A percentile compares a stretch with the other conserved stretches of the same genome.
Evolutionary conservation across 345 rosid species (phyloP).

Genomic region (Bruguiera gymnorhiza): DNA sequence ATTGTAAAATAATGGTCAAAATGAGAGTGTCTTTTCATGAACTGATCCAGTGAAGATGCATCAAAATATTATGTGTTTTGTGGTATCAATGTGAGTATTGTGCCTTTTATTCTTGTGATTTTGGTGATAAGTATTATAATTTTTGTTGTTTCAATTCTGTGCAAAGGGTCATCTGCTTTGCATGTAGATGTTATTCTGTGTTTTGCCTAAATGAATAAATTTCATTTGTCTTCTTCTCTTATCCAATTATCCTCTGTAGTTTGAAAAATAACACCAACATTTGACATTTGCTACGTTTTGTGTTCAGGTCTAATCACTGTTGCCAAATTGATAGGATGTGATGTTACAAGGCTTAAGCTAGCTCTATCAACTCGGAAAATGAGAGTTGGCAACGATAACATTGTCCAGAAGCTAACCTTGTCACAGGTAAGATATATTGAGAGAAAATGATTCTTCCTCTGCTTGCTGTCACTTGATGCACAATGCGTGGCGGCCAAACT

Average conservation of each 20-base stretch:
- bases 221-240: not conserved
- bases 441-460: not conserved
- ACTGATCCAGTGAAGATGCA: too few species aligned
- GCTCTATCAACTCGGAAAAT: constrained; percentile 88
- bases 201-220: not conserved
- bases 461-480: not conserved
- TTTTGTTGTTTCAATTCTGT: too few species aligned
- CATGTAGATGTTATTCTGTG: too few species aligned
- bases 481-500: too few species aligned
- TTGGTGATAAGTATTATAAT: too few species aligned
- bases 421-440: constrained; percentile 61
- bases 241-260: not conserved
- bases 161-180: too few species aligned
- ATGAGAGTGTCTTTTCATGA: too few species aligned
- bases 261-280: not conserved
- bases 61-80: too few species aligned
- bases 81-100: too few species aligned
- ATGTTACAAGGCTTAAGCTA: constrained; percentile 54
- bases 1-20: too few species aligned
- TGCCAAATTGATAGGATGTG: constrained; percentile 81
- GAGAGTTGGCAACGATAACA: constrained; percentile 90
- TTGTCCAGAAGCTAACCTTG: constrained; percentile 77
- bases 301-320: constrained; percentile 67
- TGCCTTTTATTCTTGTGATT: too few species aligned
- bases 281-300: constrained; percentile 7